phyloP scores from a whole-genome alignment of 2,329 filamentous ascomycete species.

The Sarocladium kiliense region DNA sequence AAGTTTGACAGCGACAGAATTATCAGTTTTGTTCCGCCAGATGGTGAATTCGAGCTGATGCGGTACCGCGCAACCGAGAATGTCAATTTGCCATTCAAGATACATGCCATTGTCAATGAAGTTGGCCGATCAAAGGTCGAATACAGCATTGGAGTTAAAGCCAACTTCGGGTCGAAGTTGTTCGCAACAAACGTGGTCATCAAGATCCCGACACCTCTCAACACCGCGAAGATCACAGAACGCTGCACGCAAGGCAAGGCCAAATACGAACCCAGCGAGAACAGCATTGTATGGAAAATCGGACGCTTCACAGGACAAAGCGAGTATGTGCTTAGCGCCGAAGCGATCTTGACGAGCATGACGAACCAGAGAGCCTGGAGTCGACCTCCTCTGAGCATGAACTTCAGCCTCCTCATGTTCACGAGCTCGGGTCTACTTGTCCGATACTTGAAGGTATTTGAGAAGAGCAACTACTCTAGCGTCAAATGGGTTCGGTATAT shows the following conservation, averaged over 20 bases:
- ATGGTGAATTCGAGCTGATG: slow-evolving; percentile 98
- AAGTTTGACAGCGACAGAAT: slow-evolving; percentile 96
- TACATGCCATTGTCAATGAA: slow-evolving; percentile 97
- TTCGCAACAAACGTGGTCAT: slow-evolving; percentile 96
- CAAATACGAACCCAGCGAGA: slow-evolving; percentile 97
- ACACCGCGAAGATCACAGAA: slow-evolving; percentile 90
- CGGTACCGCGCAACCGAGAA: slow-evolving; percentile 97
- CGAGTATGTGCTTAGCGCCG: slow-evolving; percentile 91
- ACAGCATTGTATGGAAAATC: slow-evolving; percentile 99
- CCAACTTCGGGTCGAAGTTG: slow-evolving; percentile 92
- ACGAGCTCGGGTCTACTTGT: slow-evolving; percentile 91
- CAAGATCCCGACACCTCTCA: slow-evolving; percentile 90
- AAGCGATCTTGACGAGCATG: slow-evolving; percentile 91
- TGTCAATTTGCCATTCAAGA: slow-evolving; percentile 97
- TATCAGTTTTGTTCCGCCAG: slow-evolving; percentile 93
- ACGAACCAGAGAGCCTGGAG: slow-evolving; percentile 98
- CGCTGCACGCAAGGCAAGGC: slow-evolving; percentile 93
- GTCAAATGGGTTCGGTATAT: slow-evolving; percentile 99
- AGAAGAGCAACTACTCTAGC: slow-evolving; percentile 98
- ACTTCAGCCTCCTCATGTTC: slow-evolving; percentile 95
- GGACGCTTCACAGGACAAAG: slow-evolving; percentile 96
- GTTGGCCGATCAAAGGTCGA: slow-evolving; percentile 96
- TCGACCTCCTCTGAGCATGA: slow-evolving; percentile 83
- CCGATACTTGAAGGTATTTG: slow-evolving; percentile 95
- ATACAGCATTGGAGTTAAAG: slow-evolving; percentile 95